Evolutionary conservation across 1,284 basidiomycete genomes (phyloP).

Genomic region (Anthracocystis setariae): DNA sequence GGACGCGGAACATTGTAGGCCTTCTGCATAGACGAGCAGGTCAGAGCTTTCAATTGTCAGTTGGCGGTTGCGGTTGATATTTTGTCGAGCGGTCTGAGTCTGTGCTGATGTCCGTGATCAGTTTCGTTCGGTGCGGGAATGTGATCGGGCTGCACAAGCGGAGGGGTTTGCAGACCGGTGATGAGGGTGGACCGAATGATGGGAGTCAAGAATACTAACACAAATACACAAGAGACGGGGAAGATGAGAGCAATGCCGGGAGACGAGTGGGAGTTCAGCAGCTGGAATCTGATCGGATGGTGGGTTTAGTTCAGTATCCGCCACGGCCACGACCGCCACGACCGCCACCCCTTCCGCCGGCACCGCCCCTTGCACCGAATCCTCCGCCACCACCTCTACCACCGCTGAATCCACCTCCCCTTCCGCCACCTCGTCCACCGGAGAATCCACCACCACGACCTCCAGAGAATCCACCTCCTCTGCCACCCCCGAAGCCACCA

Average conservation of each 20-base stretch:
- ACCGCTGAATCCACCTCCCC: slow-evolving; percentile 51
- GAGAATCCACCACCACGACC: slow-evolving; percentile 50
- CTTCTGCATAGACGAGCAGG: slow-evolving; percentile 17
- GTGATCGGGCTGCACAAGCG: neutral
- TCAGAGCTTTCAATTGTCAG: too few relatives aligned
- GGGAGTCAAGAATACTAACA: slow-evolving; percentile 18
- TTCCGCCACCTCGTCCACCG: slow-evolving; percentile 44
- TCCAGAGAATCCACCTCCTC: slow-evolving; percentile 53
- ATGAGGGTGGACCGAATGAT: slow-evolving; percentile 10
- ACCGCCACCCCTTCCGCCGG: slow-evolving; percentile 57
- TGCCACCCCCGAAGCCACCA: slow-evolving; percentile 45
- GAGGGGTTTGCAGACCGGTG: neutral
- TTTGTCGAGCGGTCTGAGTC: neutral
- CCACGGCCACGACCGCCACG: slow-evolving; percentile 31
- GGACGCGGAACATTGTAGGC: slow-evolving; percentile 47
- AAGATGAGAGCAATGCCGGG: slow-evolving; percentile 18
- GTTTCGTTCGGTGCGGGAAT: neutral
- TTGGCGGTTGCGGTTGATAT: too few relatives aligned
- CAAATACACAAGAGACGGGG: slow-evolving; percentile 22
- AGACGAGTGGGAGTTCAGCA: neutral
- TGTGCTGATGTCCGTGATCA: neutral
- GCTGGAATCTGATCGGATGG: neutral
- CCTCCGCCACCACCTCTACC: slow-evolving; percentile 41
- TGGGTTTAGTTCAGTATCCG: slow-evolving; percentile 36
- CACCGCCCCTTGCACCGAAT: slow-evolving; percentile 44